Evolutionary conservation across 1,139 yeast genomes (phyloP).

Genomic region (Ashbya aceris): DNA sequence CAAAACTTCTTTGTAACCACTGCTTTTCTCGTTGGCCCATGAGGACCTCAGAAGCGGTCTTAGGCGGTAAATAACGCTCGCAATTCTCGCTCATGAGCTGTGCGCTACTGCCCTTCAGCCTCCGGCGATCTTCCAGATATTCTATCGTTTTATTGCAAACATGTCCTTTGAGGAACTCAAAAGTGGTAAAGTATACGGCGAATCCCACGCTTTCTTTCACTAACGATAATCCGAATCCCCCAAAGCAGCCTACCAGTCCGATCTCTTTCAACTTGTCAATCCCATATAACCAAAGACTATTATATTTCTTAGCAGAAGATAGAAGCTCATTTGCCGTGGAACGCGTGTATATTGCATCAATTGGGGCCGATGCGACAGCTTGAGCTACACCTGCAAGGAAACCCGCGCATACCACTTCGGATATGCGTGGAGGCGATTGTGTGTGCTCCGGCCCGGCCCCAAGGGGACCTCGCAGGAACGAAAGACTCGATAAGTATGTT

Average conservation of each 20-base stretch:
- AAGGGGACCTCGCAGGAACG: slow-evolving; percentile 14
- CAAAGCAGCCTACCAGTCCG: slow-evolving; percentile 79
- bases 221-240: slow-evolving; percentile 72
- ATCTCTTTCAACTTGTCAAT: slow-evolving; percentile 56
- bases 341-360: slow-evolving; percentile 82
- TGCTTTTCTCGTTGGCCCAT: slow-evolving; percentile 27
- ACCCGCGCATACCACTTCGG: slow-evolving; percentile 72
- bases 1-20: slow-evolving; percentile 57
- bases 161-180: slow-evolving; percentile 71
- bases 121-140: slow-evolving; percentile 28
- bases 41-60: slow-evolving; percentile 19
- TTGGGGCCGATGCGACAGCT: slow-evolving; percentile 87
- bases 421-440: slow-evolving; percentile 18
- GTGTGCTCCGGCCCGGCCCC: slow-evolving; percentile 10
- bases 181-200: slow-evolving; percentile 77
- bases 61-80: slow-evolving; percentile 4
- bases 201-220: slow-evolving; percentile 79
- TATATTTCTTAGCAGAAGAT: slow-evolving; percentile 46
- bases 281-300: slow-evolving; percentile 72
- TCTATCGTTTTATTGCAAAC: slow-evolving; percentile 42
- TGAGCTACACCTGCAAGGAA: slow-evolving; percentile 79
- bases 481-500: slow-evolving; percentile 52
- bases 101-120: slow-evolving; percentile 22
- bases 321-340: slow-evolving; percentile 68
- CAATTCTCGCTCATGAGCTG: slow-evolving; percentile 8